Evolutionary conservation across 148 eudicot species (phyloP).

Genomic region (Chenopodium berlandieri): DNA sequence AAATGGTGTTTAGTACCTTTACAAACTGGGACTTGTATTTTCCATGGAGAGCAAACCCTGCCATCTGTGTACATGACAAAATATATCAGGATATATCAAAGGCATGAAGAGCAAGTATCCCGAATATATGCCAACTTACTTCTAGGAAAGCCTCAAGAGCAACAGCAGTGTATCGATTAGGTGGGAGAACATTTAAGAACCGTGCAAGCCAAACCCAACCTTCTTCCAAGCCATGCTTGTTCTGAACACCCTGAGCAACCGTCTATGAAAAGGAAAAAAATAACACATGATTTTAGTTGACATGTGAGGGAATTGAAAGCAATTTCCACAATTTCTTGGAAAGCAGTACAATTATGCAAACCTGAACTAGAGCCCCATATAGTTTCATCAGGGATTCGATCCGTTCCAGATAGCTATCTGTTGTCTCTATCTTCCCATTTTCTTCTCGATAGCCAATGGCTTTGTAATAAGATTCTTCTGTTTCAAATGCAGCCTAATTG

Average conservation of each 20-base stretch:
- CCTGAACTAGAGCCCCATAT: slow-evolving; percentile 96
- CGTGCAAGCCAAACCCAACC: slow-evolving; percentile 98
- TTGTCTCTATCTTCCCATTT: slow-evolving; percentile 59
- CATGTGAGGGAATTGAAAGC: background rate
- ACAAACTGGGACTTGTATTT: slow-evolving; percentile 69
- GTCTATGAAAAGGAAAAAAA: slow-evolving; percentile 45
- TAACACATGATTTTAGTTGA: background rate
- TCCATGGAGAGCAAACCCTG: slow-evolving; percentile 69
- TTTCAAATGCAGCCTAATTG: slow-evolving; percentile 49
- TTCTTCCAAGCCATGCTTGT: slow-evolving; percentile 63
- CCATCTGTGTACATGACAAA: slow-evolving; percentile 51
- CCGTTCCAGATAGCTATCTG: slow-evolving; percentile 52
- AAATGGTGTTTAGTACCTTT: slow-evolving; percentile 57
- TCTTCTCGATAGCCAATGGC: slow-evolving; percentile 72
- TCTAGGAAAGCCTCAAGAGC: slow-evolving; percentile 77
- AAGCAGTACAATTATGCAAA: slow-evolving; percentile 25
- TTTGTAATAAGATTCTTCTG: slow-evolving; percentile 56
- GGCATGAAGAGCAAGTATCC: background rate
- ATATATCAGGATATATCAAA: background rate
- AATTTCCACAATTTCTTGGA: background rate
- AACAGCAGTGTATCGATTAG: slow-evolving; percentile 59
- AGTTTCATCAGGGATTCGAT: slow-evolving; percentile 61
- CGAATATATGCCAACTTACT: slow-evolving; percentile 42
- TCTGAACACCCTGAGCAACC: slow-evolving; percentile 52
- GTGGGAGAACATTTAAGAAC: slow-evolving; percentile 74